Percentiles rank a stretch among this genome's conserved stretches.
Conservation (phyloP, 1,284 basidiomycete genomes). For the Waitea zeae region DNA sequence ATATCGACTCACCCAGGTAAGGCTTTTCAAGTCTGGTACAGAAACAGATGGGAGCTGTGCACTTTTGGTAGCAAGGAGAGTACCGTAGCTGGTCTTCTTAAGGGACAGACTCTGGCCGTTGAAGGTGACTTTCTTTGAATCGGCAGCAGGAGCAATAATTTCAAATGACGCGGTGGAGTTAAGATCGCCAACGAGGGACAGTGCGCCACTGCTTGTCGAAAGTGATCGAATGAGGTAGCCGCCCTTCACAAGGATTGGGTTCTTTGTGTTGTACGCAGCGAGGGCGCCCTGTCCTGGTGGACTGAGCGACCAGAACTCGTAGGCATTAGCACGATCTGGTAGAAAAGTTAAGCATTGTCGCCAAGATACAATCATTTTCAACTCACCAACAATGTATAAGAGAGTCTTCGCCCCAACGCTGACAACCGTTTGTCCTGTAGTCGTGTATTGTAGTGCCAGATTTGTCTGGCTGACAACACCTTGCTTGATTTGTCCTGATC, state of each 20-base stretch:
- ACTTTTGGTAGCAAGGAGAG: neutral
- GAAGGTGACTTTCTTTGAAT: conserved; percentile 21
- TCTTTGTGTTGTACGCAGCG: neutral
- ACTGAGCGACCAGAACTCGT: conserved; percentile 30
- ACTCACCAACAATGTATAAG: neutral
- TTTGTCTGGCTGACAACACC: neutral
- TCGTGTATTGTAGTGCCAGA: neutral
- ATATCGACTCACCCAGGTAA: neutral
- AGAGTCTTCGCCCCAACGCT: neutral
- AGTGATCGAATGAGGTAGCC: conserved; percentile 28
- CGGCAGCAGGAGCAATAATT: conserved; percentile 17
- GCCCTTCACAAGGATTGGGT: conserved; percentile 21
- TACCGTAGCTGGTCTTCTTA: conserved; percentile 5
- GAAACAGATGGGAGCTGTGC: conserved; percentile 13
- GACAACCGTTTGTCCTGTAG: neutral
- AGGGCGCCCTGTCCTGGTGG: conserved; percentile 17
- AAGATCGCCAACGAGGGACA: conserved; percentile 22
- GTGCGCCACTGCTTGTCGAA: conserved; percentile 13
- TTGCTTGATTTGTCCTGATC: conserved; percentile 7
- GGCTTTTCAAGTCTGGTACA: neutral
- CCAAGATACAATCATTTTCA: neutral
- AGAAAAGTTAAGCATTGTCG: neutral
- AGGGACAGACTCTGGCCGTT: conserved; percentile 18
- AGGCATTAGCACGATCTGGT: conserved; percentile 26
- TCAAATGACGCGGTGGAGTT: conserved; percentile 22